phyloP scores from a whole-genome alignment of 2,329 filamentous ascomycete genomes.

The Alternaria infectoria region DNA sequence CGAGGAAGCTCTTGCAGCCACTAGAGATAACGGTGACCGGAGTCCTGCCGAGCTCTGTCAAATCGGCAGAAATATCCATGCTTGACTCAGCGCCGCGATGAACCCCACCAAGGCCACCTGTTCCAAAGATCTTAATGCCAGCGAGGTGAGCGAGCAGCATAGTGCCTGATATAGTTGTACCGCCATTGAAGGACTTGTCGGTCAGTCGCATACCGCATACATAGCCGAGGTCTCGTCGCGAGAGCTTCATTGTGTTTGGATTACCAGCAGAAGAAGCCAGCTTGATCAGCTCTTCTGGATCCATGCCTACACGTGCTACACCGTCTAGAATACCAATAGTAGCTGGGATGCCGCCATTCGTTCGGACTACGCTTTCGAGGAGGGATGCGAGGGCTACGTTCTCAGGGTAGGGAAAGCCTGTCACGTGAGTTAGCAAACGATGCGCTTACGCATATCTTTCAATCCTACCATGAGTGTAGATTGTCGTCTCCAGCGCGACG shows the following conservation, averaged over 20 bases:
- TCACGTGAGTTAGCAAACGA: slow-evolving; percentile 9
- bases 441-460: neutral
- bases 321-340: slow-evolving; percentile 90
- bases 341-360: slow-evolving; percentile 79
- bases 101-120: slow-evolving; percentile 91
- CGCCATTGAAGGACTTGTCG: slow-evolving; percentile 77
- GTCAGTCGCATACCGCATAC: slow-evolving; percentile 74
- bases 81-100: slow-evolving; percentile 85
- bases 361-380: slow-evolving; percentile 81
- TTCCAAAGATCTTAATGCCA: slow-evolving; percentile 91
- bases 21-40: slow-evolving; percentile 86
- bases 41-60: slow-evolving; percentile 91
- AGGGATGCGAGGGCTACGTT: slow-evolving; percentile 78
- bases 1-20: slow-evolving; percentile 95
- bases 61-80: slow-evolving; percentile 93
- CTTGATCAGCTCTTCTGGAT: slow-evolving; percentile 71
- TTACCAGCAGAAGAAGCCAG: slow-evolving; percentile 71
- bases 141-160: slow-evolving; percentile 88
- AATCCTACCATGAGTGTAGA: slow-evolving; percentile 84
- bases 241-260: slow-evolving; percentile 78
- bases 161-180: slow-evolving; percentile 91
- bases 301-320: slow-evolving; percentile 79
- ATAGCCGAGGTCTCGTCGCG: slow-evolving; percentile 83
- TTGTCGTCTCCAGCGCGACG: slow-evolving; percentile 92
- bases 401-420: slow-evolving; percentile 73